Evolutionary conservation across 2,329 filamentous ascomycete species (phyloP).

Genomic region (Fusarium concolor): DNA sequence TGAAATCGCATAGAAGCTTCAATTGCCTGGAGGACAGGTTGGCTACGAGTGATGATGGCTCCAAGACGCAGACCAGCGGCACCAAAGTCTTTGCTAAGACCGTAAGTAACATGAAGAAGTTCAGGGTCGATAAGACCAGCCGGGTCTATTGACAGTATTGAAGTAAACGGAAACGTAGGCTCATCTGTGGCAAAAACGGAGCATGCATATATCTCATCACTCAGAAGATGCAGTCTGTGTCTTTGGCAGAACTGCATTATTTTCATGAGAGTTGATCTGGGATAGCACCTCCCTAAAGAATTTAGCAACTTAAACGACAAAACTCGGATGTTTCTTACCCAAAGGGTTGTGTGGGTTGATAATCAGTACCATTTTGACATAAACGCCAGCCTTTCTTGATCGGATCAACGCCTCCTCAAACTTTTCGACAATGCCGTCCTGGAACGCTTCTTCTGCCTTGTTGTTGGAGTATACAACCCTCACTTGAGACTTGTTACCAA

Average conservation of each 20-base stretch:
- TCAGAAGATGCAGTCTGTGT: slow-evolving; percentile 64
- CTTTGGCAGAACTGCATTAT: slow-evolving; percentile 63
- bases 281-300: slow-evolving; percentile 56
- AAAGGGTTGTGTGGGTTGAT: slow-evolving; percentile 67
- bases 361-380: slow-evolving; percentile 61
- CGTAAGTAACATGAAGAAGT: slow-evolving; percentile 63
- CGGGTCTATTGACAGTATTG: slow-evolving; percentile 59
- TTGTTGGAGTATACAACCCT: slow-evolving; percentile 59
- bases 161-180: slow-evolving; percentile 57
- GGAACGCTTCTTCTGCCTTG: slow-evolving; percentile 57
- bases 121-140: slow-evolving; percentile 57
- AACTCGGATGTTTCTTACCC: slow-evolving; percentile 46
- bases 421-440: slow-evolving; percentile 55
- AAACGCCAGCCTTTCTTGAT: slow-evolving; percentile 51
- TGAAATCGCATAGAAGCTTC: slow-evolving; percentile 59
- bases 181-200: slow-evolving; percentile 58
- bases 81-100: slow-evolving; percentile 63
- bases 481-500: slow-evolving; percentile 56
- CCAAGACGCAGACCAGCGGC: slow-evolving; percentile 64
- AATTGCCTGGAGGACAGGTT: slow-evolving; percentile 51
- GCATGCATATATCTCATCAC: slow-evolving; percentile 69
- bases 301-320: background rate
- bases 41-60: slow-evolving; percentile 56
- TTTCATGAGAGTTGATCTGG: slow-evolving; percentile 54
- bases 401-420: slow-evolving; percentile 59